phyloP scores from a whole-genome alignment of 805 yeast genomes.

The Candida tibetensis region DNA sequence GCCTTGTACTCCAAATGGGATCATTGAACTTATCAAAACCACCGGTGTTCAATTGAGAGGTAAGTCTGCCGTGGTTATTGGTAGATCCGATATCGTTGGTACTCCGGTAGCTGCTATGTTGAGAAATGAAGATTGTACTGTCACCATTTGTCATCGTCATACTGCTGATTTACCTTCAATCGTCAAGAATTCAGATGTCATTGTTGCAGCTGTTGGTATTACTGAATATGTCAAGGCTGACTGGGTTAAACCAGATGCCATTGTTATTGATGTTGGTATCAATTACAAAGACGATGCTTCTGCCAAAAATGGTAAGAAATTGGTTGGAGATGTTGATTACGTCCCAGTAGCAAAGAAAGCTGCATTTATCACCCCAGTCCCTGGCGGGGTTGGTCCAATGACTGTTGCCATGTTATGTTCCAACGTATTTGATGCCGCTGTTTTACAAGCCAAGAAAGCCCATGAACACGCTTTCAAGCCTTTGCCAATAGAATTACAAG shows the following conservation, averaged over 20 bases:
- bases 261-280: conserved; percentile 81
- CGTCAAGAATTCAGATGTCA: conserved; percentile 68
- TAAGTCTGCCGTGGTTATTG: conserved; percentile 83
- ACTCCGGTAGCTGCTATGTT: conserved; percentile 85
- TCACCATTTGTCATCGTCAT: conserved; percentile 79
- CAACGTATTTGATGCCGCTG: conserved; percentile 80
- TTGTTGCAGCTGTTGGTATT: conserved; percentile 73
- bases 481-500: conserved; percentile 51
- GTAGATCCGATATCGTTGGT: conserved; percentile 96
- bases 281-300: conserved; percentile 66
- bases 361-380: conserved; percentile 76
- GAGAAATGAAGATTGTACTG: conserved; percentile 80
- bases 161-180: conserved; percentile 56
- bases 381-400: conserved; percentile 94
- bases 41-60: conserved; percentile 71
- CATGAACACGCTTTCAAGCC: conserved; percentile 52
- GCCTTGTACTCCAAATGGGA: conserved; percentile 96
- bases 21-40: conserved; percentile 72
- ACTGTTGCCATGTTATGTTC: conserved; percentile 88
- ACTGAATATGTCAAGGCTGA: conserved; percentile 70
- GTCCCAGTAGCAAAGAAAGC: conserved; percentile 54
- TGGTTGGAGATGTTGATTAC: conserved; percentile 79
- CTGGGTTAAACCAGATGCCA: conserved; percentile 66
- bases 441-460: conserved; percentile 48
- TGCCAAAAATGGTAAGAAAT: conserved; percentile 64